Conservation (phyloP, 108 stramenopile species). For the Cyclotella cryptica region DNA sequence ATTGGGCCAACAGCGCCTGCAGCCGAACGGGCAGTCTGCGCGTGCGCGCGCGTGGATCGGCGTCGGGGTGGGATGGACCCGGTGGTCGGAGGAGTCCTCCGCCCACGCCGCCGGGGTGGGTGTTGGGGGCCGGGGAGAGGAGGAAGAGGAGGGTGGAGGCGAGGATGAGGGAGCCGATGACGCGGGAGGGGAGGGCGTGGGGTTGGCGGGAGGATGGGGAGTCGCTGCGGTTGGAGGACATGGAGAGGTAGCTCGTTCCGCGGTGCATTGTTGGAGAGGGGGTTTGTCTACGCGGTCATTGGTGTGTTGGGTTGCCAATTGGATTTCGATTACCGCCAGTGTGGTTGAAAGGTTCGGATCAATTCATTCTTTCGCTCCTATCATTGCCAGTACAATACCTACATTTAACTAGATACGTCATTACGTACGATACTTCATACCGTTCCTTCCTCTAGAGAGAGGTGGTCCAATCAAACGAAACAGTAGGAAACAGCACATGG, state of each 20-base stretch:
- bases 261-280: constrained; percentile 21
- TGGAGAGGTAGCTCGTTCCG: constrained; percentile 33
- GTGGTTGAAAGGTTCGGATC: too few relatives aligned
- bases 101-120: constrained; percentile 20
- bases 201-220: background rate
- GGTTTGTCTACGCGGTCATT: background rate
- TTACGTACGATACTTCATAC: too few relatives aligned
- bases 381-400: too few relatives aligned
- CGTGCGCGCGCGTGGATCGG: constrained; percentile 44
- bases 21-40: constrained; percentile 58
- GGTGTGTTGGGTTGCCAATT: background rate
- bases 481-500: too few relatives aligned
- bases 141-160: constrained; percentile 21
- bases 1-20: constrained; percentile 58
- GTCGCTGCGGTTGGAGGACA: background rate
- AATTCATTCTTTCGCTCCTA: too few relatives aligned
- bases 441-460: too few relatives aligned
- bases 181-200: background rate
- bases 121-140: constrained; percentile 38
- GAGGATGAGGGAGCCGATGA: constrained; percentile 29
- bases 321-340: too few relatives aligned
- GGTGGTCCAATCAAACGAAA: too few relatives aligned
- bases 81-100: constrained; percentile 7
- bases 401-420: too few relatives aligned
- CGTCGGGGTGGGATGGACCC: background rate